Conservation (phyloP, 495 filamentous ascomycete genomes). For the Hypoxylon subgilvum region DNA sequence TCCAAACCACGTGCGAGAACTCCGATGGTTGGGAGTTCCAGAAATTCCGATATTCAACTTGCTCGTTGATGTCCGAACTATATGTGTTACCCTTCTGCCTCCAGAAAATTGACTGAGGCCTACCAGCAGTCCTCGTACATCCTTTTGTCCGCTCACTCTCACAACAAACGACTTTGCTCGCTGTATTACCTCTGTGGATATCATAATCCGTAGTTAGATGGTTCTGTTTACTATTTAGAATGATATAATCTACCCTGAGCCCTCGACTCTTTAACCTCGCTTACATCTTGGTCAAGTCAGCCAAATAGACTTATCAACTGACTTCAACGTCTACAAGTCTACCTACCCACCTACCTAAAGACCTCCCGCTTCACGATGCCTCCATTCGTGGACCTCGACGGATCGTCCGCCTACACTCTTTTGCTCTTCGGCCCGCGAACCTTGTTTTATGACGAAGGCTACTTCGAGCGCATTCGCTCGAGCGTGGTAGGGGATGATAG, state of each 20-base stretch:
- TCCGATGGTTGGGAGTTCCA: conserved; percentile 5
- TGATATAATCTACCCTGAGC: not conserved
- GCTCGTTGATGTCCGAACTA: not conserved
- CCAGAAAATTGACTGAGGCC: not conserved
- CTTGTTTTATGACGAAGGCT: not conserved
- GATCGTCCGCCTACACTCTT: not conserved
- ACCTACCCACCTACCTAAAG: not conserved
- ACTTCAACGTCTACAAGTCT: conserved; percentile 6
- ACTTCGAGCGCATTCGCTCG: conserved; percentile 4
- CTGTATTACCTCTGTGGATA: no score
- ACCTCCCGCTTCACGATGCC: not conserved
- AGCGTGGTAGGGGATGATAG: not conserved
- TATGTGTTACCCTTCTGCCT: not conserved
- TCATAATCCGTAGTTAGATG: no score
- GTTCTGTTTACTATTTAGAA: no score
- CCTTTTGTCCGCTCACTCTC: no score
- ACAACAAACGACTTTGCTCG: no score
- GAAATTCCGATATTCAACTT: not conserved
- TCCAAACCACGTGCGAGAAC: not conserved
- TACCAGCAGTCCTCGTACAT: not conserved
- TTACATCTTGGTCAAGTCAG: not conserved
- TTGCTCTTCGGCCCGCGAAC: not conserved
- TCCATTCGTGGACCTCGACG: not conserved
- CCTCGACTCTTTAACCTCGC: not conserved
- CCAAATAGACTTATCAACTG: not conserved